Evolutionary conservation across 1,139 yeast genomes (phyloP).

Genomic region (Pichia sp.): DNA sequence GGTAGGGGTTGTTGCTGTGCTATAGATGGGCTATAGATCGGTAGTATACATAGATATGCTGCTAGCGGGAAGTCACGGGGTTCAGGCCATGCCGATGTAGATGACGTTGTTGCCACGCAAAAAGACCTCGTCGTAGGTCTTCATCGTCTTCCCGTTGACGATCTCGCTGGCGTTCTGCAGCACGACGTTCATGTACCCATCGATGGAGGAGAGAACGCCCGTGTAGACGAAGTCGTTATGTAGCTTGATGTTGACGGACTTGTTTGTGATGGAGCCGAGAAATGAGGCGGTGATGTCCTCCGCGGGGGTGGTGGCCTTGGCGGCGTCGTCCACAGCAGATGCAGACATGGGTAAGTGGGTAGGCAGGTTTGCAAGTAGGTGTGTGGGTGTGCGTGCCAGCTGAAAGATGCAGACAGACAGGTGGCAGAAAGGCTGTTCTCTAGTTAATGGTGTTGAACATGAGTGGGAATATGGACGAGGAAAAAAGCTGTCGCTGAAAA

Average conservation of each 20-base stretch:
- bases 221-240: conserved; percentile 83
- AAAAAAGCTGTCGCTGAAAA: too few relatives aligned
- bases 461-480: too few relatives aligned
- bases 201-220: conserved; percentile 77
- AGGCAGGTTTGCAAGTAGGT: not conserved
- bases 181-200: conserved; percentile 95
- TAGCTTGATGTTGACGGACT: conserved; percentile 75
- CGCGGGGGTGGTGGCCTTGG: not conserved
- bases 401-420: too few relatives aligned
- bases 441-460: too few relatives aligned
- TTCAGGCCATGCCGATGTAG: conserved; percentile 15
- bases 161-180: conserved; percentile 71
- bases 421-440: too few relatives aligned
- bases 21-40: not conserved
- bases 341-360: not conserved
- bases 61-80: not conserved
- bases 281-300: conserved; percentile 49
- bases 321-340: not conserved
- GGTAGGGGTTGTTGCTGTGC: not conserved
- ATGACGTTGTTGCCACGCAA: conserved; percentile 90
- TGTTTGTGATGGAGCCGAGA: conserved; percentile 73
- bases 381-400: too few relatives aligned
- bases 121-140: conserved; percentile 71
- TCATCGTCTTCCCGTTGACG: conserved; percentile 52
- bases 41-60: not conserved